A percentile compares a stretch with the other conserved stretches of the same genome.
phyloP scores from a whole-genome alignment of 2,329 filamentous ascomycete genomes.

The Emericellopsis cladophorae region DNA sequence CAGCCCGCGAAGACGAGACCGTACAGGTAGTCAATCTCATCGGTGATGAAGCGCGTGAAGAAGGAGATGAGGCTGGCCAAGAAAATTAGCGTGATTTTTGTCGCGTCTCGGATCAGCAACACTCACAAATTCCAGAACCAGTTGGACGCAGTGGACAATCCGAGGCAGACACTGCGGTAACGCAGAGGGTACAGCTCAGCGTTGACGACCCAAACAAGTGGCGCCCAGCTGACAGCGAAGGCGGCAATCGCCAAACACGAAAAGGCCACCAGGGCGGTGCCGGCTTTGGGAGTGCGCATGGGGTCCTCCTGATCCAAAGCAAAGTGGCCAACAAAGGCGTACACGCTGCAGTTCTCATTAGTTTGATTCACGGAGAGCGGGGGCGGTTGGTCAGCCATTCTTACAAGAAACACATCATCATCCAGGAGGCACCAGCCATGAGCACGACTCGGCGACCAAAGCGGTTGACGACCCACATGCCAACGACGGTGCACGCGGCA shows the following conservation, averaged over 20 bases:
- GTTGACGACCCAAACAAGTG: conserved; percentile 53
- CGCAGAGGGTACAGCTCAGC: conserved; percentile 52
- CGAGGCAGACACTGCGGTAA: conserved; percentile 40
- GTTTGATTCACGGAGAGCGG: neutral
- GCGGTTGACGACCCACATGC: conserved; percentile 52
- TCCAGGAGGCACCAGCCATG: conserved; percentile 50
- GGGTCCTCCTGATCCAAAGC: conserved; percentile 27
- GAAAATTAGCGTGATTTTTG: conserved; percentile 3
- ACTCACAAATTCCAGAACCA: conserved; percentile 52
- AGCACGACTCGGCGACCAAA: conserved; percentile 51
- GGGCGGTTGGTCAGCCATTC: conserved; percentile 3
- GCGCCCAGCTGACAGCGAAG: conserved; percentile 59
- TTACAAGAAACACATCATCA: conserved; percentile 37
- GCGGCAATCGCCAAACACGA: conserved; percentile 56
- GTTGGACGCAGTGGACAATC: conserved; percentile 43
- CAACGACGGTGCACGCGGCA: conserved; percentile 50
- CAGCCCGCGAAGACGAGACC: conserved; percentile 61
- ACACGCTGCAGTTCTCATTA: conserved; percentile 17
- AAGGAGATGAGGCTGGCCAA: conserved; percentile 25
- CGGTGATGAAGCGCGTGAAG: conserved; percentile 61
- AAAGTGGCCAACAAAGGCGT: conserved; percentile 35
- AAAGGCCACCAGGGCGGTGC: conserved; percentile 52
- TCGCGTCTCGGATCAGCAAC: conserved; percentile 18
- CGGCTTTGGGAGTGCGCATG: conserved; percentile 31
- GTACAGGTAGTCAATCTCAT: conserved; percentile 55